phyloP scores from a whole-genome alignment of 2,329 filamentous ascomycete genomes.

The Ascochyta lentis region DNA sequence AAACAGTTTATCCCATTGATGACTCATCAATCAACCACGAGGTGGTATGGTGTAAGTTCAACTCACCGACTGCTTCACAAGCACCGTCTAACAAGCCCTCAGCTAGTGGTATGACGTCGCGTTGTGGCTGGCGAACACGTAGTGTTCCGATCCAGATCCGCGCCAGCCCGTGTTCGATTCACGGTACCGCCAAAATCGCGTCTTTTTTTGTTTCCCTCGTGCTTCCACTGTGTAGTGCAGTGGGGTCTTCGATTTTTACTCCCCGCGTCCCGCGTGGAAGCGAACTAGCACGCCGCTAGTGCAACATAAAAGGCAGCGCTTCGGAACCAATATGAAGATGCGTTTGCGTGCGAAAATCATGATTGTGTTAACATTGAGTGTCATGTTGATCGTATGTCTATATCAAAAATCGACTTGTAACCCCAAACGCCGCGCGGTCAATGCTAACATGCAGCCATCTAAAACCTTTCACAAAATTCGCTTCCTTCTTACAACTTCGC shows the following conservation, averaged over 20 bases:
- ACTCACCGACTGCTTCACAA: not conserved
- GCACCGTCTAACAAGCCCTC: not conserved
- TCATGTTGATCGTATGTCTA: not conserved
- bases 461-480: not conserved
- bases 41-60: slow-evolving; percentile 41
- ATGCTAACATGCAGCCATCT: slow-evolving; percentile 12
- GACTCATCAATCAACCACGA: slow-evolving; percentile 26
- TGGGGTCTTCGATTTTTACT: slow-evolving; percentile 6
- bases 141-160: slow-evolving; percentile 40
- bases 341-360: not conserved
- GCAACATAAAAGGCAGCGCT: not conserved
- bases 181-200: slow-evolving; percentile 30
- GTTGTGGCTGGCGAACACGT: slow-evolving; percentile 43
- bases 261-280: not conserved
- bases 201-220: not conserved
- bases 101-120: slow-evolving; percentile 51
- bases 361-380: not conserved
- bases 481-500: slow-evolving; percentile 34
- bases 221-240: not conserved
- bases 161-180: slow-evolving; percentile 49
- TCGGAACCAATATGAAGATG: not conserved
- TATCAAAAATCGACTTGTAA: not conserved
- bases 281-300: not conserved
- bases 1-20: not conserved
- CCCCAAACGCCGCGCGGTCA: slow-evolving; percentile 11